Conservation (phyloP, 1,284 basidiomycete genomes). For the Malassezia dermatis region DNA sequence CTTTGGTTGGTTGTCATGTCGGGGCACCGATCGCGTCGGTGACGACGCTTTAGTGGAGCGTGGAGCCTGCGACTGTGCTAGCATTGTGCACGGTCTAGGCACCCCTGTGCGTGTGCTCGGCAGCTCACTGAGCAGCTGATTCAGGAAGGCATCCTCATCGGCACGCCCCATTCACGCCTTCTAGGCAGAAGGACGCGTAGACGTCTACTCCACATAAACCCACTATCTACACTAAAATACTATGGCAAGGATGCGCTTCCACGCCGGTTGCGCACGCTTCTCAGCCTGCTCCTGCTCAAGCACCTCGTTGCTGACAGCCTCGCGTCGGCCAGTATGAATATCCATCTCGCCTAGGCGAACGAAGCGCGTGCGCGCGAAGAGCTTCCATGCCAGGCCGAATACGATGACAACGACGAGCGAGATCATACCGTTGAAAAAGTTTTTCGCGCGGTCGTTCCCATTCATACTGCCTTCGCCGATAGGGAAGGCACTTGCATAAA, state of each 20-base stretch:
- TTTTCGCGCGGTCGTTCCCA: conserved; percentile 41
- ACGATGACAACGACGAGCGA: conserved; percentile 37
- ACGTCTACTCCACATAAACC: too few species aligned
- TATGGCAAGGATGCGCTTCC: conserved; percentile 28
- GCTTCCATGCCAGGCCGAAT: conserved; percentile 28
- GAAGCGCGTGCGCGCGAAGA: conserved; percentile 22
- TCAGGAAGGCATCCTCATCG: background rate
- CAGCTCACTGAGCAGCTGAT: background rate
- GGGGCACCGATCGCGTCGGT: too few species aligned
- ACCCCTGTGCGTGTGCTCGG: too few species aligned
- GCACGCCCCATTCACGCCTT: background rate
- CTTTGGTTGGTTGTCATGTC: too few species aligned
- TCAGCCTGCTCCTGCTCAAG: conserved; percentile 41
- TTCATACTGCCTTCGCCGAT: conserved; percentile 34
- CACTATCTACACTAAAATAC: conserved; percentile 24
- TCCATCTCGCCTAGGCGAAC: conserved; percentile 37
- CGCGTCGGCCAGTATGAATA: conserved; percentile 37
- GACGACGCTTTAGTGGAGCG: too few species aligned
- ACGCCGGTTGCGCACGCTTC: conserved; percentile 20
- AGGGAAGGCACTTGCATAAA: conserved; percentile 30
- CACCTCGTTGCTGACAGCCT: conserved; percentile 33
- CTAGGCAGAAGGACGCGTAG: background rate
- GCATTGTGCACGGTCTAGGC: too few species aligned
- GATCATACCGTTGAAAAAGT: conserved; percentile 52
- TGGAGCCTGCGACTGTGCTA: too few species aligned